Conservation (phyloP, 257 asterid genomes). For the Salvia rosmarinus region DNA sequence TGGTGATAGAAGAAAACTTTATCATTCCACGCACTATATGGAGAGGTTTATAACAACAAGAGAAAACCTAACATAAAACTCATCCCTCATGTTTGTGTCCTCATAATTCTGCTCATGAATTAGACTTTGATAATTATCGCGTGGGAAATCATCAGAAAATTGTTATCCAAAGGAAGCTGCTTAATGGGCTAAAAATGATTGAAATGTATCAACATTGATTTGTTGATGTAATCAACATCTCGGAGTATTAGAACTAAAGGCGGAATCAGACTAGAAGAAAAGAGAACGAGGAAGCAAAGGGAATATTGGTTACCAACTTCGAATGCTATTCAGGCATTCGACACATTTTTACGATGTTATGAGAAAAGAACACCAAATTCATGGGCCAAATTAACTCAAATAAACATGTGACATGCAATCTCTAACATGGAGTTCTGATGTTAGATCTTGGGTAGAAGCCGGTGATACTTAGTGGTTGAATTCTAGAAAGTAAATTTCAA, state of each 20-base stretch:
- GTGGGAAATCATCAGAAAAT: background rate
- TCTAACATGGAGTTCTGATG: background rate
- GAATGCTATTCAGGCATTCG: background rate
- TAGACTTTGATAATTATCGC: background rate
- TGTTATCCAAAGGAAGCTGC: background rate
- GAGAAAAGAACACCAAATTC: background rate
- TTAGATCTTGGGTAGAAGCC: background rate
- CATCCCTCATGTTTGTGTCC: background rate
- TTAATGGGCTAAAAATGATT: too few relatives aligned
- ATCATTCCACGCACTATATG: background rate
- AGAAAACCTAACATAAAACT: background rate
- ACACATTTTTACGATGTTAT: background rate
- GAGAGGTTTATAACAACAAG: background rate
- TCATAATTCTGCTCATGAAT: background rate
- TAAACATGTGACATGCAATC: background rate
- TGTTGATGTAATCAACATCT: too few relatives aligned
- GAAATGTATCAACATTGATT: too few relatives aligned
- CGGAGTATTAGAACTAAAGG: too few relatives aligned
- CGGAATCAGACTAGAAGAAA: too few relatives aligned
- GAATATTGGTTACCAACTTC: background rate
- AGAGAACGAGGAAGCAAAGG: too few relatives aligned
- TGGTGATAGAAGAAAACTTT: slow-evolving; percentile 13
- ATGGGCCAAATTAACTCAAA: background rate
- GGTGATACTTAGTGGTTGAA: background rate
- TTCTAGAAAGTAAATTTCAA: background rate